Conservation (phyloP, 2,329 filamentous ascomycete genomes). For the Knufia fluminis region DNA sequence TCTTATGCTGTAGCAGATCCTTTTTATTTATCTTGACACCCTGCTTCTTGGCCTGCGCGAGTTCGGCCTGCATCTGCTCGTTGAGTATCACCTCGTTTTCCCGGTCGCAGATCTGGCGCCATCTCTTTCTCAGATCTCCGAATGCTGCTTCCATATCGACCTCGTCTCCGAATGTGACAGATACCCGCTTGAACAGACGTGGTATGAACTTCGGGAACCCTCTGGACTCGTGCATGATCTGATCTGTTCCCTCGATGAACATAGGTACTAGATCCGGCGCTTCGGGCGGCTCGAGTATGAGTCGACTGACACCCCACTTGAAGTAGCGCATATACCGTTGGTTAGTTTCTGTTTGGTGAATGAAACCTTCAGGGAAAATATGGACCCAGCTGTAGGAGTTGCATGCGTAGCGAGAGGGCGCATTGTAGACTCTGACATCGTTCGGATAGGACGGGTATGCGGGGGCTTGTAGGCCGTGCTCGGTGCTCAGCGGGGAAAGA, state of each 20-base stretch:
- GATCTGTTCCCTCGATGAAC: constrained; percentile 83
- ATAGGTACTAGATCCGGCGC: constrained; percentile 85
- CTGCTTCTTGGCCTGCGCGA: neutral
- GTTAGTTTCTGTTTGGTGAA: constrained; percentile 64
- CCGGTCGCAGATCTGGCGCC: constrained; percentile 56
- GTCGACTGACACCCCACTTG: constrained; percentile 89
- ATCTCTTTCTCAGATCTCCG: constrained; percentile 64
- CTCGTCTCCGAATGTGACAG: constrained; percentile 68
- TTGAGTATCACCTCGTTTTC: constrained; percentile 40
- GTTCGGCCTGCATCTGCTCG: neutral
- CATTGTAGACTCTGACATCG: constrained; percentile 54
- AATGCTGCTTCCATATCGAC: constrained; percentile 67
- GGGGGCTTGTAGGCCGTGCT: constrained; percentile 29
- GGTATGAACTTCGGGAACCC: constrained; percentile 73
- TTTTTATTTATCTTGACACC: neutral
- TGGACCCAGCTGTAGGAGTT: constrained; percentile 80
- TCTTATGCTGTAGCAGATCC: neutral
- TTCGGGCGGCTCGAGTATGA: constrained; percentile 82
- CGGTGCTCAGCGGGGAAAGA: constrained; percentile 34
- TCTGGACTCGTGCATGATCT: constrained; percentile 79
- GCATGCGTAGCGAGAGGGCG: constrained; percentile 61
- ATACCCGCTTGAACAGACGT: constrained; percentile 59
- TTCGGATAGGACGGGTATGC: constrained; percentile 45
- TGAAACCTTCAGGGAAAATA: constrained; percentile 89
- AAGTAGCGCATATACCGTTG: constrained; percentile 81